phyloP scores from a whole-genome alignment of 495 filamentous ascomycete species.

The Aspergillus diversus region DNA sequence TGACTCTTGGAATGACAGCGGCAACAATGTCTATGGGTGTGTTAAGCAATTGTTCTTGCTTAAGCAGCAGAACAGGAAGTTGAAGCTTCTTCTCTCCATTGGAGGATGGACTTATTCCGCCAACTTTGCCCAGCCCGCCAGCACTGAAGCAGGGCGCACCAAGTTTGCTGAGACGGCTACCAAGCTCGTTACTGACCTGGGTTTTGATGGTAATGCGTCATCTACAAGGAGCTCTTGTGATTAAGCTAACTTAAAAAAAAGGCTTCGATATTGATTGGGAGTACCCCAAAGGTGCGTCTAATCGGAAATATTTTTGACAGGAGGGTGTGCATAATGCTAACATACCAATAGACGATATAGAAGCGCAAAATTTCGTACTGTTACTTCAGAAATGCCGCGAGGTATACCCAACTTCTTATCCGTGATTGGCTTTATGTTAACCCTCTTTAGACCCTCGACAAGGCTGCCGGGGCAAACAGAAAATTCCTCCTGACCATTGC shows the following conservation, averaged over 20 bases:
- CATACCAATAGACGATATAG: constrained; percentile 40
- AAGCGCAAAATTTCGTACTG: constrained; percentile 72
- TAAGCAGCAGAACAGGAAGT: constrained; percentile 83
- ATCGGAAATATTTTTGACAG: no score
- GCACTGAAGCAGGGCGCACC: constrained; percentile 65
- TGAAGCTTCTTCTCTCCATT: constrained; percentile 91
- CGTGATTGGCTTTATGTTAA: constrained; percentile 4
- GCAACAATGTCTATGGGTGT: constrained; percentile 60
- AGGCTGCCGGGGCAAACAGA: constrained; percentile 56
- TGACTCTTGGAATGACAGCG: constrained; percentile 51
- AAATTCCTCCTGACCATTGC: constrained; percentile 81
- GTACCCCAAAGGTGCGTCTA: constrained; percentile 43
- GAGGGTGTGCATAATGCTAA: constrained; percentile 16
- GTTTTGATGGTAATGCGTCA: constrained; percentile 55
- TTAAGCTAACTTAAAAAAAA: constrained; percentile 24
- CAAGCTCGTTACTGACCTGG: constrained; percentile 67
- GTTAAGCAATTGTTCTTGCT: constrained; percentile 92
- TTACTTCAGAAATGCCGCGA: constrained; percentile 68
- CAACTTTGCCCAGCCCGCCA: constrained; percentile 75
- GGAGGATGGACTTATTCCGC: constrained; percentile 95
- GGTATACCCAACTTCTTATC: constrained; percentile 29
- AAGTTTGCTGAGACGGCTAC: constrained; percentile 75
- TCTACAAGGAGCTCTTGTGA: neutral
- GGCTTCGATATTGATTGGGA: constrained; percentile 71
- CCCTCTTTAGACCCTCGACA: constrained; percentile 56